phyloP scores from a whole-genome alignment of 2,329 filamentous ascomycete genomes.

The Neopestalotiopsis sp. region DNA sequence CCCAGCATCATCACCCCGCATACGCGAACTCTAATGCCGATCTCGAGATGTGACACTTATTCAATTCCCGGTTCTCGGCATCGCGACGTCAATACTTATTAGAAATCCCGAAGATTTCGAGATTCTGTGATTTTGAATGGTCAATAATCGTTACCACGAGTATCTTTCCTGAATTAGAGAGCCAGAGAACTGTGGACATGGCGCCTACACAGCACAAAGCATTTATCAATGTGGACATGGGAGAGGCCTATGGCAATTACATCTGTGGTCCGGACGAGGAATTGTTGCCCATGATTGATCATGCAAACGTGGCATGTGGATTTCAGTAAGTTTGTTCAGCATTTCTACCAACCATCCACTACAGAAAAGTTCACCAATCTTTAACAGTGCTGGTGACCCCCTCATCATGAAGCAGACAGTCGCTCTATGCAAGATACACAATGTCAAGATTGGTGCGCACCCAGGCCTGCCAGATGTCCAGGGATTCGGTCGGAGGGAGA shows the following conservation, averaged over 20 bases:
- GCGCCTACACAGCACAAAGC: slow-evolving; percentile 14
- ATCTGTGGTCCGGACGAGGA: slow-evolving; percentile 60
- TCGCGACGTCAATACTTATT: not conserved
- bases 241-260: slow-evolving; percentile 52
- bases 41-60: not conserved
- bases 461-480: slow-evolving; percentile 13
- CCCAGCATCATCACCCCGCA: not conserved
- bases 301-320: slow-evolving; percentile 65
- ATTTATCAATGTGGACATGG: slow-evolving; percentile 49
- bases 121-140: too few relatives aligned
- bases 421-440: slow-evolving; percentile 5
- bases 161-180: not conserved
- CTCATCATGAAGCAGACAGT: slow-evolving; percentile 52
- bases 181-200: not conserved
- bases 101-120: not conserved
- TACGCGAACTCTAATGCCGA: not conserved
- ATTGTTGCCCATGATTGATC: slow-evolving; percentile 63
- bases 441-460: slow-evolving; percentile 16
- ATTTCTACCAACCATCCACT: too few relatives aligned
- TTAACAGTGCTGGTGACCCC: slow-evolving; percentile 47
- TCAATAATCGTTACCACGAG: too few relatives aligned
- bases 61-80: not conserved
- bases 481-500: slow-evolving; percentile 17
- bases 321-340: slow-evolving; percentile 45
- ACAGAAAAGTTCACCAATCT: not conserved